phyloP scores from a whole-genome alignment of 148 eudicot genomes.

The Cornus controversa region DNA sequence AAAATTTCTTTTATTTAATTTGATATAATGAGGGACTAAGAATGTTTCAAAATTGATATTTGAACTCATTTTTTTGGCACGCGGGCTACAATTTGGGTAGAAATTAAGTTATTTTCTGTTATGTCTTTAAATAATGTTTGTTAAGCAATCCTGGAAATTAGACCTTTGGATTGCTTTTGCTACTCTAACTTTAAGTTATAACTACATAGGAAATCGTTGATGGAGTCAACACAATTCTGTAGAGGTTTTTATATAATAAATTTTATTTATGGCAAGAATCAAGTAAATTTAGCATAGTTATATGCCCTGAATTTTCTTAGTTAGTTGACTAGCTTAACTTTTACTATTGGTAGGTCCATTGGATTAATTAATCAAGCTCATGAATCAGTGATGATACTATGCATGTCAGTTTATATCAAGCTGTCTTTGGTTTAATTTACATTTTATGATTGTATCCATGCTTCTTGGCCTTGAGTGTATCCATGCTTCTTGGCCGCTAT shows the following conservation, averaged over 20 bases:
- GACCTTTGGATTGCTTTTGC: background rate
- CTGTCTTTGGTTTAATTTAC: too few species aligned
- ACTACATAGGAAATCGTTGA: background rate
- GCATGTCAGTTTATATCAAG: too few species aligned
- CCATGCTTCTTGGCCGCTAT: too few species aligned
- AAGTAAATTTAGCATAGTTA: background rate
- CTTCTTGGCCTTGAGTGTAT: too few species aligned
- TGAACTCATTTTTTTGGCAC: background rate
- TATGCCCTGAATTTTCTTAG: background rate
- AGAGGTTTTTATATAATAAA: background rate
- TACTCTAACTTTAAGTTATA: background rate
- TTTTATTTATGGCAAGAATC: too few species aligned
- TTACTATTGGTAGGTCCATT: background rate
- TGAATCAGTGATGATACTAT: too few species aligned
- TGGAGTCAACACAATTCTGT: background rate
- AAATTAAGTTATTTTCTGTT: background rate
- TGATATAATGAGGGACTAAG: background rate
- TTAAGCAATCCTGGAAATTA: background rate
- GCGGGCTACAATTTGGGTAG: background rate
- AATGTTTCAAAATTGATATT: background rate
- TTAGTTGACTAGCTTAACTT: background rate
- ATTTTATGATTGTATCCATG: too few species aligned
- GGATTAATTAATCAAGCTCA: background rate
- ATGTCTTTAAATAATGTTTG: background rate
- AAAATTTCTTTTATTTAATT: background rate